Base-by-base conservation (phyloP, 2,329 filamentous ascomycete species). In the Penicillium hesseltinei region DNA sequence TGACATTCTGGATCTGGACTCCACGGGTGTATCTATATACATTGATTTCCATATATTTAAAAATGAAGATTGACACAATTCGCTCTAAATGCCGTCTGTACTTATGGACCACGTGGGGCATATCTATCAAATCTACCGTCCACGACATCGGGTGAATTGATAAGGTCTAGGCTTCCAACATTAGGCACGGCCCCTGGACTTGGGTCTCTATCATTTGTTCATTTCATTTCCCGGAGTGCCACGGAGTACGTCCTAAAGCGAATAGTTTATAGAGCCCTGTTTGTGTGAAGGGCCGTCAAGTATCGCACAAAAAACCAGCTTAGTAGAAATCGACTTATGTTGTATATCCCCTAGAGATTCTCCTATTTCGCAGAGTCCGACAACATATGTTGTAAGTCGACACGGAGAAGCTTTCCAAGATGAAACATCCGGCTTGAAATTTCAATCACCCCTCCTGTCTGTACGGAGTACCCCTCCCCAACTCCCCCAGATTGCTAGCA, bases 361-460 rank as follows among this genome's bases (percentile, higher is more conserved):
- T 17, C 31, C 23, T 17, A 40, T 40, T 38, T 21, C 8, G 11
- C n/a, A n/a, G n/a, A n/a, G n/a, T n/a, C n/a, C n/a, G n/a, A n/a
- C n/a, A n/a, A n/a, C n/a, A n/a, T n/a, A 23, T 23, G 23, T 23
- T 23, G 23, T 23, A n/a, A n/a, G 17, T n/a, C 13, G 19, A 21
- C 9, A 53, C 49, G 54, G 54, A 36, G 54, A 56, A 56, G 49
- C 48, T 56, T 47, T 53, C 17, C 8, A 40, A 53, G 10, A 47
- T 56, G 54, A 56, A 56, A 56, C 54, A 21, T 46, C 35, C 27
- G 19, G 21, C 15, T 29, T 21, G 25, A 27, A 39, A 19, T 51
- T 31, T 19, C 35, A 42, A n/a, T 21, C n/a, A 8, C 29, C 43
- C 35, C 27, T 27, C 35, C 27, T 27, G n/a, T n/a, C 33, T 13